Conservation (phyloP, 805 yeast genomes). For the Zygoascus biomembranicola region DNA sequence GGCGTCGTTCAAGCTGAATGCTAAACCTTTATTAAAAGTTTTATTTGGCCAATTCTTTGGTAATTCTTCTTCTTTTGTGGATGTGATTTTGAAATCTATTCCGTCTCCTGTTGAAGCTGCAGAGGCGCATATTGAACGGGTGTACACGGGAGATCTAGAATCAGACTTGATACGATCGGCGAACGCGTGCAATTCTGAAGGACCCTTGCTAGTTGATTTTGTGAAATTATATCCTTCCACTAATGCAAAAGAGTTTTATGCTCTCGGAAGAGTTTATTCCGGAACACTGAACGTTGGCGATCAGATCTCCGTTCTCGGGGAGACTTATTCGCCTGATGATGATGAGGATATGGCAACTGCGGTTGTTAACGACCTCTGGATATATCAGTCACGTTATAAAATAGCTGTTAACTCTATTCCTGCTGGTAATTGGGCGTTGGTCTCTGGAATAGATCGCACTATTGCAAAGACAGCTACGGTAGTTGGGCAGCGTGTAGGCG, state of each 20-base stretch:
- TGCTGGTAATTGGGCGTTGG: constrained; percentile 61
- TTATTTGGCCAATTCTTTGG: constrained; percentile 52
- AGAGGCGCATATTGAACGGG: constrained; percentile 17
- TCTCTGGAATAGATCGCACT: constrained; percentile 53
- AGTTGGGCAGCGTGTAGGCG: constrained; percentile 22
- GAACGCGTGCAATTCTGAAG: constrained; percentile 30
- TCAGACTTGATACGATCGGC: constrained; percentile 20
- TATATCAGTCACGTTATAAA: constrained; percentile 67
- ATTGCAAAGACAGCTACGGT: constrained; percentile 58
- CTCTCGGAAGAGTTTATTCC: constrained; percentile 52
- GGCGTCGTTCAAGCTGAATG: constrained; percentile 37
- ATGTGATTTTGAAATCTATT: constrained; percentile 31
- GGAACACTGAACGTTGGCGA: constrained; percentile 49
- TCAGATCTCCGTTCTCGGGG: constrained; percentile 49
- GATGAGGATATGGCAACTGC: constrained; percentile 45
- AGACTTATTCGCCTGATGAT: constrained; percentile 37
- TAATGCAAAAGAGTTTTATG: constrained; percentile 45
- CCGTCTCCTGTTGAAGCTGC: constrained; percentile 35
- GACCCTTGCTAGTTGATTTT: constrained; percentile 44
- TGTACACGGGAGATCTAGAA: constrained; percentile 28
- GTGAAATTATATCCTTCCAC: constrained; percentile 50
- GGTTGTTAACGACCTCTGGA: constrained; percentile 27
- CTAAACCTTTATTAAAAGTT: constrained; percentile 47
- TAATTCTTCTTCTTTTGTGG: constrained; percentile 43
- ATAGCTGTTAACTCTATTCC: constrained; percentile 44